Percentiles rank a stretch among this genome's conserved stretches.
phyloP scores from a whole-genome alignment of 1,139 yeast species.

The Waltiozyma sp. region DNA sequence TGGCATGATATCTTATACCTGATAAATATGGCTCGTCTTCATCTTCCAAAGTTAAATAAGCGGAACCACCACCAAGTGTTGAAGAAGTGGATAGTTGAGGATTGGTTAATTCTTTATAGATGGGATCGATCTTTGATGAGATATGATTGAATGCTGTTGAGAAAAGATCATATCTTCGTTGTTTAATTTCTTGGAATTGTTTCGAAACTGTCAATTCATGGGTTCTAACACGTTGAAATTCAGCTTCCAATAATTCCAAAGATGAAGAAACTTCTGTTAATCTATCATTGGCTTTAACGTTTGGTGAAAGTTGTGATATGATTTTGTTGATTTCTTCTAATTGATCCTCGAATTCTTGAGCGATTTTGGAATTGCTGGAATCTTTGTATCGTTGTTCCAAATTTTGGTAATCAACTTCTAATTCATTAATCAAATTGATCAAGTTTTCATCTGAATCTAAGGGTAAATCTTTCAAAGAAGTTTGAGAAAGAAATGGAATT shows the following conservation, averaged over 20 bases:
- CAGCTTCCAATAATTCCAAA: conserved; percentile 50
- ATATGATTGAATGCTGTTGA: conserved; percentile 70
- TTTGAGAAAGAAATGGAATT: conserved; percentile 50
- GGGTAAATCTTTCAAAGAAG: conserved; percentile 43
- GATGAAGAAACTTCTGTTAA: conserved; percentile 57
- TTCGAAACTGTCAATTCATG: conserved; percentile 46
- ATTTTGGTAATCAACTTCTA: conserved; percentile 47
- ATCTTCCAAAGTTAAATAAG: conserved; percentile 76
- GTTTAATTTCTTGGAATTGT: conserved; percentile 50
- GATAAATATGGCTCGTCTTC: conserved; percentile 80
- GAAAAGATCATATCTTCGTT: conserved; percentile 49
- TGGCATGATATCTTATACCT: conserved; percentile 85
- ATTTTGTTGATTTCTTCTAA: conserved; percentile 45
- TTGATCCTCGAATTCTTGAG: conserved; percentile 30
- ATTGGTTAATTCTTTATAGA: conserved; percentile 82
- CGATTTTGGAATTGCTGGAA: conserved; percentile 22
- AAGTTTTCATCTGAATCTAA: conserved; percentile 28
- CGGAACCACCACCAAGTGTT: conserved; percentile 82
- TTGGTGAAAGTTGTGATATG: conserved; percentile 61
- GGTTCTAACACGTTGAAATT: conserved; percentile 52
- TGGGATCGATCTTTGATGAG: conserved; percentile 56
- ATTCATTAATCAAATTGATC: conserved; percentile 31
- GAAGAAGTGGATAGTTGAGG: conserved; percentile 29
- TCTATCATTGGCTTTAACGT: conserved; percentile 70
- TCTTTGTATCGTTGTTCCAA: conserved; percentile 34